Evolutionary conservation across 2,329 filamentous ascomycete species (phyloP).

Genomic region (Diplodia scrobiculata): DNA sequence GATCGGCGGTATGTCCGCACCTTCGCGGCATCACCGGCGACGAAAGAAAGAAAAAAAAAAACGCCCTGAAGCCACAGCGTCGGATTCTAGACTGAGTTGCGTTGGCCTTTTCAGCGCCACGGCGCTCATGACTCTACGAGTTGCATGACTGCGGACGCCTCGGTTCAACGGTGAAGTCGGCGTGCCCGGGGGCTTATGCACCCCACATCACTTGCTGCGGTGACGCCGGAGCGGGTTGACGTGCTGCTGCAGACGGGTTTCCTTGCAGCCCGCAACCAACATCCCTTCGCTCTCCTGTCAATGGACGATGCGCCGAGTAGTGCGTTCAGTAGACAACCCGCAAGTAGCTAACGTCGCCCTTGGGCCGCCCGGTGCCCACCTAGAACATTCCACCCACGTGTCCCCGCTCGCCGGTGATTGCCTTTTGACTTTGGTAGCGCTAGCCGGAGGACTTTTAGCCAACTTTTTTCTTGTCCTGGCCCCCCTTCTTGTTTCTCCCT

Average conservation of each 20-base stretch:
- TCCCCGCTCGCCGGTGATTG: too few relatives aligned
- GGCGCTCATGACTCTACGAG: background rate
- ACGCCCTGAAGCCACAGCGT: background rate
- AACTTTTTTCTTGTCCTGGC: background rate
- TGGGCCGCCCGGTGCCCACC: background rate
- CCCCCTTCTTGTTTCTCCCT: background rate
- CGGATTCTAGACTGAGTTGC: background rate
- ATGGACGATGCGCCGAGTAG: background rate
- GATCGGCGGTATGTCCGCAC: background rate
- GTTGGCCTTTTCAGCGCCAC: conserved; percentile 8
- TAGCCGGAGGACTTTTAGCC: background rate
- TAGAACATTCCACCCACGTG: background rate
- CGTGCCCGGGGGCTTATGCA: conserved; percentile 8
- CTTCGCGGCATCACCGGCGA: background rate
- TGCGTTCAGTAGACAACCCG: background rate
- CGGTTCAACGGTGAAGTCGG: conserved; percentile 3
- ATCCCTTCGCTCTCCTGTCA: background rate
- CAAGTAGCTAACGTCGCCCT: background rate
- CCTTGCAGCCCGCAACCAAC: background rate
- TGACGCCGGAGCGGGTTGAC: background rate
- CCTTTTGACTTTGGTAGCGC: background rate
- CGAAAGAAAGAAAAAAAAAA: background rate
- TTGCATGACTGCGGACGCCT: background rate
- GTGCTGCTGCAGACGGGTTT: background rate
- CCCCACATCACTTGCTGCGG: background rate